These are phyloP conservation scores for Fraxinus quadrangulata DNA, from an alignment of 257 asterid species.

Conservation along the genomic window DNA sequence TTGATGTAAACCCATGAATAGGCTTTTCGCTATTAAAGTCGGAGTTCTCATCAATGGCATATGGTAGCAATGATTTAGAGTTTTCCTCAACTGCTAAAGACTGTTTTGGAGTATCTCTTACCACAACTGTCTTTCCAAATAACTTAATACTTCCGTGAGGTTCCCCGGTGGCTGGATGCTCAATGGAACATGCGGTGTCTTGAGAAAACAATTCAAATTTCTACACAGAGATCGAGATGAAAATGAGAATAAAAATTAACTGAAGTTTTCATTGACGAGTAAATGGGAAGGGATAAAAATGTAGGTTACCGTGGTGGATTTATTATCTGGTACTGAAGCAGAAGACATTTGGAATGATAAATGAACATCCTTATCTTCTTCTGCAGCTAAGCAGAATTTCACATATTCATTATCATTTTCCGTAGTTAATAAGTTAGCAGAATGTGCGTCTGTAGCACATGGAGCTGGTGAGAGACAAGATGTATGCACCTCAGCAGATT, in stretches of 20 bases:
- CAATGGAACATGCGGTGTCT: constrained; percentile 40
- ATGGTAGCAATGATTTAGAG: constrained; percentile 21
- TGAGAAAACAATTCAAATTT: constrained; percentile 49
- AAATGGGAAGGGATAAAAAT: not conserved
- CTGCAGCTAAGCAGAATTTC: constrained; percentile 35
- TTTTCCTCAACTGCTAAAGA: constrained; percentile 29
- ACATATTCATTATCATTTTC: constrained; percentile 47
- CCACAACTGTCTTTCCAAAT: constrained; percentile 66
- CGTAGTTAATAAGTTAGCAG: constrained; percentile 30
- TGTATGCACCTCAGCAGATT: constrained; percentile 41
- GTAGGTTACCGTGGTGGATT: constrained; percentile 42
- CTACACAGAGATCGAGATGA: constrained; percentile 36
- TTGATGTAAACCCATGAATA: constrained; percentile 20
- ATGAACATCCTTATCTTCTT: constrained; percentile 35
- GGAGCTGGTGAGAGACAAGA: constrained; percentile 55
- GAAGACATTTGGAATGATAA: constrained; percentile 33
- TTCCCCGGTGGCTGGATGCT: constrained; percentile 36
- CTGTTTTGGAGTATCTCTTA: constrained; percentile 40
- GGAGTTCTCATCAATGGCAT: constrained; percentile 24
- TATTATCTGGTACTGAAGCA: constrained; percentile 25
- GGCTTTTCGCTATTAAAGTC: constrained; percentile 21
- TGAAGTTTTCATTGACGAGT: not conserved
- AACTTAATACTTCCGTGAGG: constrained; percentile 53
- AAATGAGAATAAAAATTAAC: constrained; percentile 5
- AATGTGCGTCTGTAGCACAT: constrained; percentile 45